Base-by-base conservation (phyloP, 768 basidiomycete genomes). In the Mycena metata region DNA sequence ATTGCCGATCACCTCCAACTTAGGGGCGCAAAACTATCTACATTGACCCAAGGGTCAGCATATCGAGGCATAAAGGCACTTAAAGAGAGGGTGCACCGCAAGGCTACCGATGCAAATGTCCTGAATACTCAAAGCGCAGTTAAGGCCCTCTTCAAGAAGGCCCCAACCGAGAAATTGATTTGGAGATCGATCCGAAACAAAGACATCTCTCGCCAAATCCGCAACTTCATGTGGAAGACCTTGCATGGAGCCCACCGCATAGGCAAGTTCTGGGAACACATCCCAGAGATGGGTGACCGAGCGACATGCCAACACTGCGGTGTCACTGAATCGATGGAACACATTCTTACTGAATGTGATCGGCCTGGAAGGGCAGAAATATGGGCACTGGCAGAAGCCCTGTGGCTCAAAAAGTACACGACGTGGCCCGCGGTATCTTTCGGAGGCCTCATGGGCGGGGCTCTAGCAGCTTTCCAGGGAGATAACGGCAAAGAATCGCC, bases 221-320 rank as follows among this genome's bases (percentile, higher is more conserved):
- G 50, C 15, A 72, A 60, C 39, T 72, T 69, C 61, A n/a, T 66
- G 3, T 72, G 54, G 47, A 54, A 58, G 21, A n/a, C 51, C 2
- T 12, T 71, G 1, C 70, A 71, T 56, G 46, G 51, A 2, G 61
- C 61, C 1, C 58, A 59, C 15, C 21, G 51, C 26, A 33, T 65
- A 17, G 70, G 70, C 4, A 42, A 39, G 8, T 69, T 51, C 58
- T 72, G 70, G 70, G 35, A 42, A 16, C 43, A 66, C 51, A 66
- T 69, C 17, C 60, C 56, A 8, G 26, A 26, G 1, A 65, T 10
- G 21, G 67, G 69, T 26, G 67, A 71, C 9, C 26, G 70, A 33
- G 60, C 43, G 8, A 7, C 6, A 3, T 74, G 73, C 61, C 10
- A 7, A 15, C 21, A 47, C 6, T 74, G 73, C 49, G 33, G 42